Conservation (phyloP, 257 asterid genomes). For the Solanum habrochaites region DNA sequence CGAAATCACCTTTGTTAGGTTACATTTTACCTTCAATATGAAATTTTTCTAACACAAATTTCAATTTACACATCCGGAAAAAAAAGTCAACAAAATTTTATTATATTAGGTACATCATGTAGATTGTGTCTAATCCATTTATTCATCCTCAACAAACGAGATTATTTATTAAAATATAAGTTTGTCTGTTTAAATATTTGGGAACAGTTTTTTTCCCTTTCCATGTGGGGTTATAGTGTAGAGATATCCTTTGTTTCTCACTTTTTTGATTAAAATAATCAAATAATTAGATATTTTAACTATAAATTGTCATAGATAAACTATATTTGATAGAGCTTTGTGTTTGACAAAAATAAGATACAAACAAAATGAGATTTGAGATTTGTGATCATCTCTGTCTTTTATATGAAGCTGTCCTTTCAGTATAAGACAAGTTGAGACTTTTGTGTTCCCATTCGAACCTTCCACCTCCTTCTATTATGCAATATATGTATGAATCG, state of each 20-base stretch:
- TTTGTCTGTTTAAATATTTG: not conserved
- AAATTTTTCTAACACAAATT: no score
- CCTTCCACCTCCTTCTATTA: not conserved
- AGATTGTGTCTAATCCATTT: not conserved
- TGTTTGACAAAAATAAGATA: not conserved
- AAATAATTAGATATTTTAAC: not conserved
- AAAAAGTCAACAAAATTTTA: not conserved
- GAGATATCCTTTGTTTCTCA: not conserved
- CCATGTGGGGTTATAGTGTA: no score
- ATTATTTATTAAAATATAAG: not conserved
- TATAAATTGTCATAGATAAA: not conserved
- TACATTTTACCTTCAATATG: no score
- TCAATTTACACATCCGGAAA: no score
- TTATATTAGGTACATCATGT: not conserved
- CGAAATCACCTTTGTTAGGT: no score
- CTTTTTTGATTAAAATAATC: not conserved
- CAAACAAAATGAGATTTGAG: not conserved
- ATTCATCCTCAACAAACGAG: not conserved
- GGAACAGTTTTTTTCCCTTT: not conserved
- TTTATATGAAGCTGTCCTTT: not conserved
- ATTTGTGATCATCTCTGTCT: not conserved
- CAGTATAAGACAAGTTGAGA: not conserved
- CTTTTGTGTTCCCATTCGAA: not conserved
- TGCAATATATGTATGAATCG: not conserved
- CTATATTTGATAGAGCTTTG: not conserved